Evolutionary conservation across 495 filamentous ascomycete species (phyloP).

Genomic region (Friedmanniomyces simplex): DNA sequence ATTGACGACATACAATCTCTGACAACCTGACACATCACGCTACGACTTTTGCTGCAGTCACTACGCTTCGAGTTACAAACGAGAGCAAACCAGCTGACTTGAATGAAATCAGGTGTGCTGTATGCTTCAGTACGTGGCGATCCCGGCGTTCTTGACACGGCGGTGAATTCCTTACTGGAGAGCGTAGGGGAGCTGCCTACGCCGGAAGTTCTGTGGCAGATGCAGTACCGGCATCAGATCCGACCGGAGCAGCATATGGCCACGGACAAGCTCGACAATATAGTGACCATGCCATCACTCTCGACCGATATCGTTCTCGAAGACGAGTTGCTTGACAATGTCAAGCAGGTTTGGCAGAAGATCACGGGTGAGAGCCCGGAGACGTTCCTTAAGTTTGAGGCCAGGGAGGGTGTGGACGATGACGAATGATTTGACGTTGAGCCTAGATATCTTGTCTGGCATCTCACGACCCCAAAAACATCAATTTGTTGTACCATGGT

Average conservation of each 20-base stretch:
- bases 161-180: slow-evolving; percentile 45
- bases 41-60: neutral
- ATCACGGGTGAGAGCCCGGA: slow-evolving; percentile 45
- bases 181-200: slow-evolving; percentile 27
- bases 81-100: slow-evolving; percentile 36
- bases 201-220: slow-evolving; percentile 45
- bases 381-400: slow-evolving; percentile 55
- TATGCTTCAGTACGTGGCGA: slow-evolving; percentile 47
- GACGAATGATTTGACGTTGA: slow-evolving; percentile 1
- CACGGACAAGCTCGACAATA: neutral
- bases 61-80: slow-evolving; percentile 20
- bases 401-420: slow-evolving; percentile 3
- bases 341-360: slow-evolving; percentile 52
- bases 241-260: neutral
- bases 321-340: slow-evolving; percentile 50
- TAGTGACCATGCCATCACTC: slow-evolving; percentile 42
- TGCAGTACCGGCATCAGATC: slow-evolving; percentile 45
- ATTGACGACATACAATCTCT: slow-evolving; percentile 70
- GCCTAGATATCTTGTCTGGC: too few relatives aligned
- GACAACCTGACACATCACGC: slow-evolving; percentile 68
- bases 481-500: too few relatives aligned
- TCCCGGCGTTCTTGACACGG: slow-evolving; percentile 40
- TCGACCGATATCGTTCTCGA: slow-evolving; percentile 58
- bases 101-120: slow-evolving; percentile 48
- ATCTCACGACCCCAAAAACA: too few relatives aligned